Percentiles rank a stretch among this genome's conserved stretches.
Evolutionary conservation across 768 basidiomycete genomes (phyloP).

Genomic region (Suillus subaureus): DNA sequence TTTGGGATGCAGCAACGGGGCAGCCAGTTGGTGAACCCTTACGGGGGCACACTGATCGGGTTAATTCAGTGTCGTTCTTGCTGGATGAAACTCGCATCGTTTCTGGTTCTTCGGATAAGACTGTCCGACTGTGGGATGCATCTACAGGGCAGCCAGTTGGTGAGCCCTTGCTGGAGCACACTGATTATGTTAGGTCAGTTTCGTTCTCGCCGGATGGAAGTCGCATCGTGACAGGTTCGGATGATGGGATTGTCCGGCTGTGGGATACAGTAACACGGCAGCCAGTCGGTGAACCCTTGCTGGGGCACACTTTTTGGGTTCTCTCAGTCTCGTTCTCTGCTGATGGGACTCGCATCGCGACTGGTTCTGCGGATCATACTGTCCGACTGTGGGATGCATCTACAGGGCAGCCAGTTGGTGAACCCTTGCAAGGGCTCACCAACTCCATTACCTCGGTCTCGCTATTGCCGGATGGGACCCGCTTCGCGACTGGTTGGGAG

Average conservation of each 20-base stretch:
- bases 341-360: not conserved
- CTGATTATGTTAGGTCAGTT: rapidly evolving
- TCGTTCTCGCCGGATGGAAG: not conserved
- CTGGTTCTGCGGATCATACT: not conserved
- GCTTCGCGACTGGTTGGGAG: not conserved
- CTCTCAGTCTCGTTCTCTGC: not conserved
- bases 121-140: slow-evolving; percentile 19
- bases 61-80: slow-evolving; percentile 21
- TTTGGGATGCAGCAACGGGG: slow-evolving; percentile 9
- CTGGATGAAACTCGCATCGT: slow-evolving; percentile 19
- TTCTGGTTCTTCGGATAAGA: slow-evolving; percentile 18
- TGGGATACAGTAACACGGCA: not conserved
- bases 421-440: no score
- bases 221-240: not conserved
- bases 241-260: not conserved
- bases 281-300: not conserved
- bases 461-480: not conserved
- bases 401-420: no score
- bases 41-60: slow-evolving; percentile 13
- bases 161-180: not conserved
- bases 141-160: not conserved
- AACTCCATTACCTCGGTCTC: no score
- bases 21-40: slow-evolving; percentile 2
- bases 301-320: not conserved
- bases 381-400: not conserved